Evolutionary conservation across 345 rosid genomes (phyloP).

Genomic region (Corchorus olitorius): DNA sequence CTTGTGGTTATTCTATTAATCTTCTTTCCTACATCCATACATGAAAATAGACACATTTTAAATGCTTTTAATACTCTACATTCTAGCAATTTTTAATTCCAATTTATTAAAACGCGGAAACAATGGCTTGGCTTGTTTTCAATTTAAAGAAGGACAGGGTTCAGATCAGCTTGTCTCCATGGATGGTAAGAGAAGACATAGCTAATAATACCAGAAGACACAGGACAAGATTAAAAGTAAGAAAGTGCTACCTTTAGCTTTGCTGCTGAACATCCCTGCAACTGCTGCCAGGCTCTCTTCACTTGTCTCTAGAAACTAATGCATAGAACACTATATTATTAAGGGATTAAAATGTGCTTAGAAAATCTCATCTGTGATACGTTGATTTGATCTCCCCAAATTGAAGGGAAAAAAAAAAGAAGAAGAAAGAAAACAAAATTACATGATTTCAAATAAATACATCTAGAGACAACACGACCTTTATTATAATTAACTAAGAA

Average conservation of each 20-base stretch:
- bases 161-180: neutral
- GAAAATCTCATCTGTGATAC: slow-evolving; percentile 1
- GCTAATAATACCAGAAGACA: neutral
- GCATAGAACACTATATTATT: slow-evolving; percentile 22
- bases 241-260: slow-evolving; percentile 82
- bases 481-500: slow-evolving; percentile 7
- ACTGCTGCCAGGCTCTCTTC: slow-evolving; percentile 96
- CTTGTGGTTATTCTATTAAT: neutral
- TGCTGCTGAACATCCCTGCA: slow-evolving; percentile 99
- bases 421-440: slow-evolving; percentile 4
- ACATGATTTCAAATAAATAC: neutral
- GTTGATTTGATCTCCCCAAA: no score
- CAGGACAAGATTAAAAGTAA: slow-evolving; percentile 9
- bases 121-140: neutral
- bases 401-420: neutral
- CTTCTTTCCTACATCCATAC: neutral
- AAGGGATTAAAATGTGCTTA: slow-evolving; percentile 9
- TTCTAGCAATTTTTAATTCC: neutral
- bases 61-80: neutral
- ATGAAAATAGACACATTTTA: neutral
- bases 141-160: neutral
- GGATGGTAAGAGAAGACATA: neutral
- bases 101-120: neutral
- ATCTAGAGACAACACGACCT: neutral
- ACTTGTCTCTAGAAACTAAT: slow-evolving; percentile 87